Evolutionary conservation across 108 stramenopile genomes (phyloP).

Genomic region (Aurantiochytrium sp.): DNA sequence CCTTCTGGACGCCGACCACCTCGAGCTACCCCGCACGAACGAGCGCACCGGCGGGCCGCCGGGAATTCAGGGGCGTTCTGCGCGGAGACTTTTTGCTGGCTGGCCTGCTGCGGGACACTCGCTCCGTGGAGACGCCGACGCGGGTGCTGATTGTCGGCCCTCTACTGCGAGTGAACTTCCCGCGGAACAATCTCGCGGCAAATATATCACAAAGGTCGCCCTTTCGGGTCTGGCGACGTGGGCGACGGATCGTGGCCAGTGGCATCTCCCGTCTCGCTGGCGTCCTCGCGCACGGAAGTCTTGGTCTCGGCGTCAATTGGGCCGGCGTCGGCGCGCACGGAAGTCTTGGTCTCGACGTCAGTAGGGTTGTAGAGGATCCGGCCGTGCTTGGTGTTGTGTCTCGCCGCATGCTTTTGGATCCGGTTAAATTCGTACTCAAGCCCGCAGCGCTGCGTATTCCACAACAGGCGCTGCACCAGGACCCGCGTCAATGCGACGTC

Average conservation of each 20-base stretch:
- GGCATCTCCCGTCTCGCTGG: not conserved
- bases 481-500: not conserved
- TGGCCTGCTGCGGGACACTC: not conserved
- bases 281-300: not conserved
- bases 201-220: not conserved
- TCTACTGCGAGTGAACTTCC: not conserved
- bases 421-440: too few species aligned
- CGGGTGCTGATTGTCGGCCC: not conserved
- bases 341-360: too few species aligned
- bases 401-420: too few species aligned
- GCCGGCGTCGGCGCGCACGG: too few species aligned
- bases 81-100: not conserved
- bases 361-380: too few species aligned
- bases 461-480: too few species aligned
- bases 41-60: not conserved
- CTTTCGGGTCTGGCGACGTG: too few species aligned
- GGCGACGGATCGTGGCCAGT: not conserved
- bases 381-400: too few species aligned
- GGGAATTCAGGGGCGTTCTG: not conserved
- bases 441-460: too few species aligned
- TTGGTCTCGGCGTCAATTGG: too few species aligned
- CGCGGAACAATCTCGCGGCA: not conserved
- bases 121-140: not conserved
- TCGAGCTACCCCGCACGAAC: not conserved
- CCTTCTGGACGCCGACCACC: not conserved